A percentile compares a stretch with the other conserved stretches of the same genome.
These are phyloP conservation scores for Acer yangbiense DNA, from an alignment of 345 rosid genomes.

Conservation along the genomic window DNA sequence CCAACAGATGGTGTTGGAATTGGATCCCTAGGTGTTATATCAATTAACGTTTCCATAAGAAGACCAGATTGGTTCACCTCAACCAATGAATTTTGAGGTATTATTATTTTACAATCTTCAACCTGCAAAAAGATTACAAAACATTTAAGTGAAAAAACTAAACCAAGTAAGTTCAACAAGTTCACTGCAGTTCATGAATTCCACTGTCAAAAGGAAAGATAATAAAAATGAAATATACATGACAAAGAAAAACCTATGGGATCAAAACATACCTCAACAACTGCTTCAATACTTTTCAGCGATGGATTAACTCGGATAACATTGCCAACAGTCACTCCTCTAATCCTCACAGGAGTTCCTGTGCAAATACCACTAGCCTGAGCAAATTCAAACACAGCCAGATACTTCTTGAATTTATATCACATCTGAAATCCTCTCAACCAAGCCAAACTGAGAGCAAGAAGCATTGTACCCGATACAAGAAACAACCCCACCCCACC, in stretches of 20 bases:
- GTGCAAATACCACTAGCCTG: slow-evolving; percentile 91
- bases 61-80: slow-evolving; percentile 99
- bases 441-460: slow-evolving; percentile 93
- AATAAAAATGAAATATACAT: slow-evolving; percentile 2
- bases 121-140: slow-evolving; percentile 44
- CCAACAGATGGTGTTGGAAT: slow-evolving; percentile 80
- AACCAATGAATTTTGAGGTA: slow-evolving; percentile 82
- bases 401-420: slow-evolving; percentile 79
- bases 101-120: slow-evolving; percentile 91
- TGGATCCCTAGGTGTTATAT: slow-evolving; percentile 85
- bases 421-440: slow-evolving; percentile 79
- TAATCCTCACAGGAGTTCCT: slow-evolving; percentile 92
- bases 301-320: slow-evolving; percentile 90
- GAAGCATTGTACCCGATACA: slow-evolving; percentile 79
- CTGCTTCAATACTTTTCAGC: slow-evolving; percentile 83
- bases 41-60: slow-evolving; percentile 93
- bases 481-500: slow-evolving; percentile 98
- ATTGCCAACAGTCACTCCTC: slow-evolving; percentile 94
- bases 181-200: neutral
- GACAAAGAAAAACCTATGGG: slow-evolving; percentile 8
- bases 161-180: neutral
- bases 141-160: slow-evolving; percentile 9
- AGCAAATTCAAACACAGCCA: slow-evolving; percentile 76
- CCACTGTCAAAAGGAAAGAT: neutral
- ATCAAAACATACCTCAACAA: slow-evolving; percentile 70